These are phyloP conservation scores for Marchantia paleacea DNA, from an alignment of 225 moss, liverwort and hornwort species.

Conservation along the genomic window DNA sequence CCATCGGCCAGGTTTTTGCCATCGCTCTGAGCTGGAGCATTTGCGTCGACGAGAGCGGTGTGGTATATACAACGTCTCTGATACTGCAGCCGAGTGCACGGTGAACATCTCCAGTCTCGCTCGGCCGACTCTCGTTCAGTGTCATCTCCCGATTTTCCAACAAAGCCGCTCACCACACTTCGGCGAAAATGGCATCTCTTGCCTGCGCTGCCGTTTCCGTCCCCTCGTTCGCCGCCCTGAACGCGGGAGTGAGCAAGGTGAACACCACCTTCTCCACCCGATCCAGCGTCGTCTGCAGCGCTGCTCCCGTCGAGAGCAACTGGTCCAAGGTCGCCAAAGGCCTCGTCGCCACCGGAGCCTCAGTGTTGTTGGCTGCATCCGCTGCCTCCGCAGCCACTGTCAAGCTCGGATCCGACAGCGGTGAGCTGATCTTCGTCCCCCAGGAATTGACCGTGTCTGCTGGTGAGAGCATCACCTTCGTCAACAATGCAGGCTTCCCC, in stretches of 20 bases:
- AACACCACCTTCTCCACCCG: conserved; percentile 14
- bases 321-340: conserved; percentile 61
- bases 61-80: not conserved
- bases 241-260: conserved; percentile 29
- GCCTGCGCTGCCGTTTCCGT: conserved; percentile 40
- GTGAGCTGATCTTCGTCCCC: conserved; percentile 48
- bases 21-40: not conserved
- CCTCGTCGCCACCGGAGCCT: conserved; percentile 60
- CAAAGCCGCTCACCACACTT: too few relatives aligned
- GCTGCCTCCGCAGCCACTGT: conserved; percentile 58
- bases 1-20: not conserved
- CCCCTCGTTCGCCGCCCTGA: conserved; percentile 53
- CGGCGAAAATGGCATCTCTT: conserved; percentile 50
- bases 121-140: not conserved
- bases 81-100: not conserved
- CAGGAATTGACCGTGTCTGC: not conserved
- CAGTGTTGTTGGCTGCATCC: conserved; percentile 53
- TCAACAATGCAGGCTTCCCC: conserved; percentile 82
- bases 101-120: too few relatives aligned
- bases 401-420: conserved; percentile 66
- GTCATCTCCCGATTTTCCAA: not conserved
- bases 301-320: conserved; percentile 44
- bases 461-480: conserved; percentile 57
- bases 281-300: conserved; percentile 55
- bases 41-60: not conserved